These are phyloP conservation scores for Caryopteris hybrid DNA, from an alignment of 305 asterid genomes.

Conservation along the genomic window DNA sequence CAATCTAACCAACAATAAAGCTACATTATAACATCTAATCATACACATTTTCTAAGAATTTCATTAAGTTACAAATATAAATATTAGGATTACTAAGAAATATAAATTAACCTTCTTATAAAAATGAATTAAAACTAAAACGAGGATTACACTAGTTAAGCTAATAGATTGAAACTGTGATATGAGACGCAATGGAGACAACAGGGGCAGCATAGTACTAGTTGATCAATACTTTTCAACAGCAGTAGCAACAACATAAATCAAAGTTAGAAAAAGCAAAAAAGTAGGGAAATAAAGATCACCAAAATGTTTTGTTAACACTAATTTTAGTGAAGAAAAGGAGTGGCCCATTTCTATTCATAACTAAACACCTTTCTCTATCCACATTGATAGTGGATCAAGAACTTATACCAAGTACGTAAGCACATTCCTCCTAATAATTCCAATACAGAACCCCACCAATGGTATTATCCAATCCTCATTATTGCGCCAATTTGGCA, in stretches of 20 bases:
- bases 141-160: too few species aligned
- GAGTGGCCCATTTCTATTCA: conserved; percentile 28
- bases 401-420: conserved; percentile 28
- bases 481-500: conserved; percentile 31
- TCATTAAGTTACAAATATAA: too few species aligned
- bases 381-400: conserved; percentile 52
- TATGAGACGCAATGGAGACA: conserved; percentile 13
- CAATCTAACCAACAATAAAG: too few species aligned
- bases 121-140: too few species aligned
- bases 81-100: too few species aligned
- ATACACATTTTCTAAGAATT: too few species aligned
- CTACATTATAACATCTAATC: too few species aligned
- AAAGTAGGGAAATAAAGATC: not conserved
- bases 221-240: not conserved
- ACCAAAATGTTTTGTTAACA: conserved; percentile 25
- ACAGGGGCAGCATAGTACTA: not conserved
- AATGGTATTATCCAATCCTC: conserved; percentile 10
- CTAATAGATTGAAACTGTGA: not conserved
- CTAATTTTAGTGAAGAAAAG: conserved; percentile 23
- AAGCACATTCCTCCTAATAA: conserved; percentile 28
- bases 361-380: conserved; percentile 40
- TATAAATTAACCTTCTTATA: too few species aligned
- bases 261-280: not conserved
- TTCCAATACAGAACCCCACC: conserved; percentile 25
- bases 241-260: not conserved